Evolutionary conservation across 306 rosid species (phyloP).

Genomic region (Malus domestica): ASM211411v1 NC_041796.1:2935001-2935500

Average conservation of each 20-base stretch:
- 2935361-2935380: slow-evolving; percentile 51
- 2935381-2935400: slow-evolving; percentile 34
- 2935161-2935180: too few species aligned
- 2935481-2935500: slow-evolving; percentile 42
- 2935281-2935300: slow-evolving; percentile 51
- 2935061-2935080: slow-evolving; percentile 23
- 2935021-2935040: slow-evolving; percentile 78
- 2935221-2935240: slow-evolving; percentile 51
- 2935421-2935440: too few species aligned
- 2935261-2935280: slow-evolving; percentile 43
- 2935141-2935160: not conserved
- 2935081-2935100: slow-evolving; percentile 46
- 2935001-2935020: slow-evolving; percentile 92
- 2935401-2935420: too few species aligned
- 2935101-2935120: slow-evolving; percentile 44
- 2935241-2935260: slow-evolving; percentile 51
- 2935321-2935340: slow-evolving; percentile 69
- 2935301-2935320: slow-evolving; percentile 74
- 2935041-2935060: slow-evolving; percentile 40
- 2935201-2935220: not conserved
- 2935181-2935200: too few species aligned
- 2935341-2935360: slow-evolving; percentile 84
- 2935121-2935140: slow-evolving; percentile 67
- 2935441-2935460: too few species aligned
- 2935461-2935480: slow-evolving; percentile 23